Base-by-base conservation (phyloP, 2,329 filamentous ascomycete genomes). In the Oidium heveae region DNA sequence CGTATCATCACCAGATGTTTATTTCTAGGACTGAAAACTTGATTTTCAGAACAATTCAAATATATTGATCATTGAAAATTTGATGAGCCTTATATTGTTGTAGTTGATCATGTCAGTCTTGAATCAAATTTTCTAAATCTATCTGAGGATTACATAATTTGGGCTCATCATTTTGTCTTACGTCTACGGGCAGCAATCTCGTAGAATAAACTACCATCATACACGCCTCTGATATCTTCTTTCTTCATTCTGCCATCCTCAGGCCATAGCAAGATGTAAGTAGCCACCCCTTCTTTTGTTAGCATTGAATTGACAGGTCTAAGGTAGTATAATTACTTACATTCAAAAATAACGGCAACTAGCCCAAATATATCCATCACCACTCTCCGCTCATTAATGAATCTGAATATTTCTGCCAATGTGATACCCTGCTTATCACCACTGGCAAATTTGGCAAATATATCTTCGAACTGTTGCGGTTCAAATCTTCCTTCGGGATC, bases 181-280 rank as follows among this genome's bases (percentile, higher is more conserved):
- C n/a, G 28, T 18, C 51, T 39, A 12, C 22, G 37, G 4, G n/a
- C 22, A 33, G 66, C 67, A 56, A 69, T 67, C 20, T 62, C 65
- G 57, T 71, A 70, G 58, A 73, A 75, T 44, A 74, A 67, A 61
- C 71, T 73, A 9, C 74, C 73, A 61, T 75, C 72, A 58, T 71
- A 75, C 6, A 75, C 65, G 8, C 69, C 61, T n/a, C 72, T 62
- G 18, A 75, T 67, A 54, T 79, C 75, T 49, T 79, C 74, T 64
- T 79, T 79, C 60, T 64, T 68, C 65, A 79, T 70, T 53, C 67
- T 66, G 0, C 75, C 75, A 60, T 79, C 73, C 43, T 70, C 68
- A 0, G 75, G 74, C 71, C 71, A 73, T 6, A 77, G 64, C 47
- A 79, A 65, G 16, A 77, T 59, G 55, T 73, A 76, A 0, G 72